Base-by-base conservation (phyloP, 257 asterid species). In the Pogostemon cablin region DNA sequence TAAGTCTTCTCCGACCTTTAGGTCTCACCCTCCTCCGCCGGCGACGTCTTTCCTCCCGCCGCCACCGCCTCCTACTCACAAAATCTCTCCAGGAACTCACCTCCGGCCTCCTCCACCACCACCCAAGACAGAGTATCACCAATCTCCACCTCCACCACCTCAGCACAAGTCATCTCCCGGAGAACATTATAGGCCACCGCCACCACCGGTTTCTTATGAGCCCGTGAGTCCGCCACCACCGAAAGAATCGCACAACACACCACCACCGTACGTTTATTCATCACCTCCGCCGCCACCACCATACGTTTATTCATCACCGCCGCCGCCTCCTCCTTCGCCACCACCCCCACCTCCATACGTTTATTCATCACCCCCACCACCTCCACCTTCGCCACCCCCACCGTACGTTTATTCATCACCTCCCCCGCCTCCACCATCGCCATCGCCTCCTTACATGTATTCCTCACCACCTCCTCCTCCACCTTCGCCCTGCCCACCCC, bases 251-350 rank as follows among this genome's bases (percentile, higher is more conserved):
- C 47, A 42, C 49, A 37, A 75, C 64, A 5, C 66, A 3, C 66
- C 64, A 38, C 54, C 68, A 15, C 68, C 53, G 43, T 17, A 8
- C 3, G 37, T 39, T 40, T 40, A 60, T 10, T 37, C 78, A 1
- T 69, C 79, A 9, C 86, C 86, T 0, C 80, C 85, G 38, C 81
- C 84, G 4, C 74, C 83, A 0, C 85, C 90, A 8, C 86, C 85
- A 0, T 66, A 67, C 9, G 59, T 56, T 0, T 57, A 72, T 15
- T 17, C 82, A 5, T 73, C 86, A 0, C 84, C 90, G 0, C 87
- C 87, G 0, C 86, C 85, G 1, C 86, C 84, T 0, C 65, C 83
- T 4, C 71, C 82, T 1, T 62, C 87, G 0, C 81, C 88, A 0
- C 78, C 85, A 0, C 86, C 88, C 17, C 83, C 85, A 0, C 86